Evolutionary conservation across 352 stramenopile genomes (phyloP), one percentile per base, ranked within the genome.

Genomic region (Globisporangium paddicum): DNA sequence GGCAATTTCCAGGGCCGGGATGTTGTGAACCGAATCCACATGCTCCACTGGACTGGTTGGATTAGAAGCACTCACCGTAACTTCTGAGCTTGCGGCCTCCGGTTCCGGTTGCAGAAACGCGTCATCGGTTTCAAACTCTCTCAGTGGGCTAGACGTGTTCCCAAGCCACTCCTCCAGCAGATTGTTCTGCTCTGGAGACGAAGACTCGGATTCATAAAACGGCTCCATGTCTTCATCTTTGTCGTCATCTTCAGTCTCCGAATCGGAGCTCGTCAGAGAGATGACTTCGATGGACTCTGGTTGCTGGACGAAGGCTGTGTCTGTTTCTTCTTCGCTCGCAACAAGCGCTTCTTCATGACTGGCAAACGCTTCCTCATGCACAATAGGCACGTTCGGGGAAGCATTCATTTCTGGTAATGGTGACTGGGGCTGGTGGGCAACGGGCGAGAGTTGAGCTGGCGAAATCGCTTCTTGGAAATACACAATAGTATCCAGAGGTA

Each of bases 91-190:
- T 11, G 26, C 19, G 46, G 25, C 25, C 9, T 13, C 28, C 3
- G 26, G 46, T 7, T 38, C 25, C 21, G 26, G 46, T 19, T 38
- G 46, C 18, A 52, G 7, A 38, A 52, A 52, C 8, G 26, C 26
- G 23, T 52, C 46, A 26, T 52, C 26, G 14, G 46, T 26, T 52
- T 38, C 46, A 19, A 52, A 52, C 18, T 52, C 46, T 8, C n/a
- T 52, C 1, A 8, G 21, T 25, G 26, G 25, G 26, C 46, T 26
- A 38, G 16, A 4, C 18, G 46, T 6, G 8, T 38, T 52, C 46
- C 19, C 25, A 9, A 52, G n/a, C 46, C 46, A 38, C 2, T 52
- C 46, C 14, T 25, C 28, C 5, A 32, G 16, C 10, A 16, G 9
- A 7, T 38, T 26, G 9, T 23, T 52, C 9, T 9, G 3, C 6